Percentiles rank a stretch among this genome's conserved stretches.
These are phyloP conservation scores for Phlebiopsis gigantea DNA, from an alignment of 768 basidiomycete genomes.

Conservation along the genomic window DNA sequence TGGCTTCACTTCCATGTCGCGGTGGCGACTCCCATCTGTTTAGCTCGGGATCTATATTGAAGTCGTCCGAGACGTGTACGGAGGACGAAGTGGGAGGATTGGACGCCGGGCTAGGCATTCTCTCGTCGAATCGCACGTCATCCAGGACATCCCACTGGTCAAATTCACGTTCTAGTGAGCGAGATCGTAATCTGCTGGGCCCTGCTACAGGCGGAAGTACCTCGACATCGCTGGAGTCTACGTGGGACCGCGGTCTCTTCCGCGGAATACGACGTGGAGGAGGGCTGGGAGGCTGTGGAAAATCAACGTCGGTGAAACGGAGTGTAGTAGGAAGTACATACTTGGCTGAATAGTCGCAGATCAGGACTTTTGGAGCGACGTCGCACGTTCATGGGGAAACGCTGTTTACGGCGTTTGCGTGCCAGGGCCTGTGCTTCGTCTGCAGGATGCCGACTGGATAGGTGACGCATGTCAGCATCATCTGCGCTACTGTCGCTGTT, in stretches of 20 bases:
- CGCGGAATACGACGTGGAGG: background rate
- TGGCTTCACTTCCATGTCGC: background rate
- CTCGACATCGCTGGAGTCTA: conserved; percentile 1
- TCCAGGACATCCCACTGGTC: background rate
- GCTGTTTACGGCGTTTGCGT: background rate
- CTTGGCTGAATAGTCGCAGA: background rate
- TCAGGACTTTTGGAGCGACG: background rate
- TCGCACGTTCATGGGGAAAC: background rate
- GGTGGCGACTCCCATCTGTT: background rate
- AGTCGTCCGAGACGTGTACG: background rate
- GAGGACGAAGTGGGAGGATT: background rate
- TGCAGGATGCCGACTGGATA: background rate
- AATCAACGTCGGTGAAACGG: too few species aligned
- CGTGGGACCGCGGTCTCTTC: background rate
- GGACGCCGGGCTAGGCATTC: background rate
- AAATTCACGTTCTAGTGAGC: background rate
- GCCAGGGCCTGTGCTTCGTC: background rate
- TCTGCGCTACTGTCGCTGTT: background rate
- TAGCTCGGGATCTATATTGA: background rate
- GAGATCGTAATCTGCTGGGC: background rate
- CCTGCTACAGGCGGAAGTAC: background rate
- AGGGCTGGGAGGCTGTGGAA: background rate
- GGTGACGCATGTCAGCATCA: background rate
- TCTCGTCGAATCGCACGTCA: background rate
- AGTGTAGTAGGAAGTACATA: background rate